Base-by-base conservation (phyloP, 305 asterid species). In the Coffea humblotiana region DNA sequence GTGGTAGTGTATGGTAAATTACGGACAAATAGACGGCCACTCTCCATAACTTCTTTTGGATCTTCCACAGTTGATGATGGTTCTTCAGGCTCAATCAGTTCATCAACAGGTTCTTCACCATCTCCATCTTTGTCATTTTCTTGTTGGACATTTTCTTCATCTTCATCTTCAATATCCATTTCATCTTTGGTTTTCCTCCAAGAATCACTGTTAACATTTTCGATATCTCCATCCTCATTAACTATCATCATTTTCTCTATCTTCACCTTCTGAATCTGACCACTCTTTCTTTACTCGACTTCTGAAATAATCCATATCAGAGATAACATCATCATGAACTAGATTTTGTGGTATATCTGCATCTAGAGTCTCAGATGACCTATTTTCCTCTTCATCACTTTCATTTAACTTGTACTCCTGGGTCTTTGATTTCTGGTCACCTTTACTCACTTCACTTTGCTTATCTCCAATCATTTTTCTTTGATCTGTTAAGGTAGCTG, bases 1-100 rank as follows among this genome's bases (percentile, higher is more conserved):
- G 92, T 91, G 79, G 98, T 87, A 77, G 94, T 85, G 88, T 90
- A 96, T 10, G 99, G 95, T 77, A 96, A 92, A 84, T 94, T 96
- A 77, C 94, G 95, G 82, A 96, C 80, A 89, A 91, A 96, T 60
- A 96, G 89, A 68, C 99, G 96, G 61, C 90, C 90, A 70, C 90
- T 80, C 75, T 91, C 94, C 66, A 92, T 79, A 85, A 84, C 80
- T 74, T 83, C 94, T 76, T 86, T 88, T 67, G 88, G 83, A 60
- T 83, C 88, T 78, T 87, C 74, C 73, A 77, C 82, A 78, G 87
- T 83, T 75, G 90, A 79, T 40, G 85, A 84, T 64, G 81, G 89
- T 52, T 81, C 91, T 72, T 77, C 87, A 29, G 79, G 66, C 77
- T 81, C 85, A 69, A 77, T 71, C n/a, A 73, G 83, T 81, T 83